phyloP scores from a whole-genome alignment of 441 rosid species.

The Euphorbia celastroides region DNA sequence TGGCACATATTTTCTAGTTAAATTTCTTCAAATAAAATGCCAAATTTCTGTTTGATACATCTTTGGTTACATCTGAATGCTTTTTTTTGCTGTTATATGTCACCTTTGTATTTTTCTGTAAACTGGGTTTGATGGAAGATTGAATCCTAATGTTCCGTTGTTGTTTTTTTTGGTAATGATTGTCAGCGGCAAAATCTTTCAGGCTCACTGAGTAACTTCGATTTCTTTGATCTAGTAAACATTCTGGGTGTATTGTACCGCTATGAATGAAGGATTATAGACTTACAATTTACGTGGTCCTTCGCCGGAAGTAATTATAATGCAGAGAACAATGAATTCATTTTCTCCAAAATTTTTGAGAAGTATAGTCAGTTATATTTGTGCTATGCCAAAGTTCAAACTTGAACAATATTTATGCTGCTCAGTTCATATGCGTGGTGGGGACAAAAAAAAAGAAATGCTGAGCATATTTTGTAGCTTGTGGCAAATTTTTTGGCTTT shows the following conservation, averaged over 20 bases:
- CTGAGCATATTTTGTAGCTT: background rate
- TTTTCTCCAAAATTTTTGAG: background rate
- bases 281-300: background rate
- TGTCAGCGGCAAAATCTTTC: background rate
- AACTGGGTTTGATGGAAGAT: too few species aligned
- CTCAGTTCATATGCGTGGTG: background rate
- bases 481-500: background rate
- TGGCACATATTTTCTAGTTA: background rate
- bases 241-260: background rate
- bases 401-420: background rate
- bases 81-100: too few species aligned
- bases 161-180: background rate
- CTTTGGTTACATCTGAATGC: background rate
- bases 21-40: background rate
- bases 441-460: background rate
- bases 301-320: background rate
- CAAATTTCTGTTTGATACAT: background rate
- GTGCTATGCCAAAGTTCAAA: background rate
- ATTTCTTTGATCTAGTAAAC: background rate
- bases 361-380: background rate
- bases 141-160: background rate
- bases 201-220: background rate
- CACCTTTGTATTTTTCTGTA: conserved; percentile 3
- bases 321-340: background rate
- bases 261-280: background rate